Percentiles rank a stretch among this genome's conserved stretches.
These are phyloP conservation scores for Nakazawaea peltata DNA, from an alignment of 805 yeast species.

Conservation along the genomic window DNA sequence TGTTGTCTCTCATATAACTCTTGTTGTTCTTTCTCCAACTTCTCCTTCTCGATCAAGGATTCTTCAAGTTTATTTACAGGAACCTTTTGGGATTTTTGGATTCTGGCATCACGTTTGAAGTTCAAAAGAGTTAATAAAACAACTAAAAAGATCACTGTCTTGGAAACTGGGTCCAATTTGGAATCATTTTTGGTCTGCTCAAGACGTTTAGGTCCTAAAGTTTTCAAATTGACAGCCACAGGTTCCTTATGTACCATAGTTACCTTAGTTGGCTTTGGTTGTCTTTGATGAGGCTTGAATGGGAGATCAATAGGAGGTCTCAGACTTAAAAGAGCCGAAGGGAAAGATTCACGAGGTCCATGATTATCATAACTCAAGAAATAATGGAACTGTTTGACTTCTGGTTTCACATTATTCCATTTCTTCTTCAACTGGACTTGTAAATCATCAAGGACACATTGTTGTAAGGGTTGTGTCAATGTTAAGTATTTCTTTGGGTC, in stretches of 20 bases:
- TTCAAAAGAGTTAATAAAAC: slow-evolving; percentile 42
- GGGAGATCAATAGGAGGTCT: slow-evolving; percentile 54
- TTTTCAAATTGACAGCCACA: slow-evolving; percentile 26
- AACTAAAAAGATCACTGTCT: slow-evolving; percentile 41
- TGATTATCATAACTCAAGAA: slow-evolving; percentile 62
- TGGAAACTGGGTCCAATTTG: slow-evolving; percentile 51
- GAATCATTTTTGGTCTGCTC: slow-evolving; percentile 36
- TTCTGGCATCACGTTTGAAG: slow-evolving; percentile 41
- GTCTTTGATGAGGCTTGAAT: slow-evolving; percentile 33
- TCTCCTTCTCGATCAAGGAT: slow-evolving; percentile 9
- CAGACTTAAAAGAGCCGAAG: slow-evolving; percentile 31
- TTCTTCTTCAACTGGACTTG: slow-evolving; percentile 33
- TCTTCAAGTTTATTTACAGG: slow-evolving; percentile 22
- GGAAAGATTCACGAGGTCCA: slow-evolving; percentile 58
- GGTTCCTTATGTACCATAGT: slow-evolving; percentile 27
- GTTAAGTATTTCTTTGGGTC: slow-evolving; percentile 20
- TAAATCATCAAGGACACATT: slow-evolving; percentile 40
- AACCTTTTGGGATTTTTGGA: slow-evolving; percentile 20
- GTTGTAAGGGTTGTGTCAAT: slow-evolving; percentile 50
- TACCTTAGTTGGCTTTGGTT: slow-evolving; percentile 17
- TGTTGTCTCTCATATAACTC: not conserved
- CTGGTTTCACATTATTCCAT: slow-evolving; percentile 44
- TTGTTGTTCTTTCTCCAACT: slow-evolving; percentile 13
- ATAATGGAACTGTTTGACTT: slow-evolving; percentile 49
- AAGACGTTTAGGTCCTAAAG: slow-evolving; percentile 32